Percentiles rank a stretch among this genome's conserved stretches.
phyloP scores from a whole-genome alignment of 768 basidiomycete species.

The Suillus variegatus region DNA sequence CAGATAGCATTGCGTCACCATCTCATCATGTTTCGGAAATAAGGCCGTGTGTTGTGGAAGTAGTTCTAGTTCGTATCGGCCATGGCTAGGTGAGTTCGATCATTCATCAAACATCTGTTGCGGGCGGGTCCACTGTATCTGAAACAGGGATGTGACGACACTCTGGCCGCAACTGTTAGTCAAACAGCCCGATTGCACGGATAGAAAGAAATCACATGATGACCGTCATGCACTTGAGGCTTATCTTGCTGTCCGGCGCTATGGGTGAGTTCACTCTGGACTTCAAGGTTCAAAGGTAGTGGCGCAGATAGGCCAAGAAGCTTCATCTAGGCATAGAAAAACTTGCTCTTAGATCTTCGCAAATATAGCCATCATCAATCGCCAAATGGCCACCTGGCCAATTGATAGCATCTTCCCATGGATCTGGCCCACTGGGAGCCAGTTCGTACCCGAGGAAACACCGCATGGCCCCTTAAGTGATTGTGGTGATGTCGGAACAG shows the following conservation, averaged over 20 bases:
- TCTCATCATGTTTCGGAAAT: background rate
- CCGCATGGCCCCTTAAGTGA: background rate
- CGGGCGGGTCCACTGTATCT: background rate
- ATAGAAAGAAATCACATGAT: background rate
- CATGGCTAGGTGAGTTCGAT: background rate
- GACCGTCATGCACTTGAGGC: background rate
- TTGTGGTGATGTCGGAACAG: background rate
- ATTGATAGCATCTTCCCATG: background rate
- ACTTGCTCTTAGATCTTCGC: too few species aligned
- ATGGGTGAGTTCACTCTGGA: background rate
- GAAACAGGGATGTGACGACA: slow-evolving; percentile 1
- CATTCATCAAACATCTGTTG: background rate
- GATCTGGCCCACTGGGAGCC: background rate
- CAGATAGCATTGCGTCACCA: background rate
- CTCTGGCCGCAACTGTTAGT: background rate
- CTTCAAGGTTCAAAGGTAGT: background rate
- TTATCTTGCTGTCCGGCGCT: slow-evolving; percentile 1
- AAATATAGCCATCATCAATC: too few species aligned
- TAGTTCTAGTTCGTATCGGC: background rate
- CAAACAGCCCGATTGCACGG: background rate
- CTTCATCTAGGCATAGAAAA: too few species aligned
- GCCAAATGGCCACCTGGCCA: too few species aligned
- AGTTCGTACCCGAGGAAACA: background rate
- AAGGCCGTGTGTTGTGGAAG: background rate
- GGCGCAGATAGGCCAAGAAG: background rate